A percentile compares a stretch with the other conserved stretches of the same genome.
Evolutionary conservation across 2,329 filamentous ascomycete genomes (phyloP).

Genomic region (Alternaria sp.): DNA sequence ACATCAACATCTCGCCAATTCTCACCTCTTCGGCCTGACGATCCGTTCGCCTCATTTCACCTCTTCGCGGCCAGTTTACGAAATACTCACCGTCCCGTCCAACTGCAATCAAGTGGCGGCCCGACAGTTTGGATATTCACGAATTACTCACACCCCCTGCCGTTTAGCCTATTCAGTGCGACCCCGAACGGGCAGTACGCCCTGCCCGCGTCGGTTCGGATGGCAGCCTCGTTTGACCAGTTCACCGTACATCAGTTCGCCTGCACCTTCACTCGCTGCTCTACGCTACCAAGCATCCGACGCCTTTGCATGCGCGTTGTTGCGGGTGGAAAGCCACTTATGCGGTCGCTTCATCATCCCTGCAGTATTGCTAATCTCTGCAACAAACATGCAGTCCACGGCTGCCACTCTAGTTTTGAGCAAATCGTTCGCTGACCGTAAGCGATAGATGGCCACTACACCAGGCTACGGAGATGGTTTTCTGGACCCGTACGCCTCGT

Average conservation of each 20-base stretch:
- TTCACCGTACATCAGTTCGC: neutral
- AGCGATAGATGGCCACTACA: neutral
- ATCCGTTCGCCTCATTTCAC: conserved; percentile 3
- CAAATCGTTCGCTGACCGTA: neutral
- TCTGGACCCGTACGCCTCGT: neutral
- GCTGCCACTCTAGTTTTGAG: neutral
- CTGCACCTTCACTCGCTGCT: conserved; percentile 7
- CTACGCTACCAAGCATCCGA: conserved; percentile 2
- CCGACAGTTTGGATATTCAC: conserved; percentile 6
- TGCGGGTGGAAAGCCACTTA: conserved; percentile 5
- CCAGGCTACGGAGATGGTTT: neutral
- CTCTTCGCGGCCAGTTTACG: neutral
- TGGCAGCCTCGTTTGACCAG: neutral
- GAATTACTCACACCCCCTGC: neutral
- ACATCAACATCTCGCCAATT: conserved; percentile 3
- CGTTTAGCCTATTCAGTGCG: conserved; percentile 6
- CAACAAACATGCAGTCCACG: neutral
- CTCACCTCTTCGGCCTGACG: neutral
- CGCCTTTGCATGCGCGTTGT: conserved; percentile 8
- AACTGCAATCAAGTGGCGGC: conserved; percentile 1
- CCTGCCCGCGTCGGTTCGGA: conserved; percentile 10
- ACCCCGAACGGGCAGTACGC: neutral
- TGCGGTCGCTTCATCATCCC: conserved; percentile 5
- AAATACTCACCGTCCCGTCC: neutral
- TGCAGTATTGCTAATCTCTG: conserved; percentile 7